Conservation (phyloP, 2,329 filamentous ascomycete genomes). For the Lasiodiplodia citricola region DNA sequence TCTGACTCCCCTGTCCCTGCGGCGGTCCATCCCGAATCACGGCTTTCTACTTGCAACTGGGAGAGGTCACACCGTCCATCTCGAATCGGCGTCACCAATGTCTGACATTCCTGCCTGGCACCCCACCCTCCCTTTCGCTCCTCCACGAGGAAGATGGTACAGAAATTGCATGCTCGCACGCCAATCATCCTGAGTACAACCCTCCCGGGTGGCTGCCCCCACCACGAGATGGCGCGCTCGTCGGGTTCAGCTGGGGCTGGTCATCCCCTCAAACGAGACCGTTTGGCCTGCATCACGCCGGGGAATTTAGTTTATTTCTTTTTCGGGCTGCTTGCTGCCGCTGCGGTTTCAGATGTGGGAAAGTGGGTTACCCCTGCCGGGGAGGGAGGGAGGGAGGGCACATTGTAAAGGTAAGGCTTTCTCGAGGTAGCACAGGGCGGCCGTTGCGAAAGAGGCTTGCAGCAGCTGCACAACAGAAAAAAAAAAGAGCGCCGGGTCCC, state of each 20-base stretch:
- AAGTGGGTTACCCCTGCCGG: background rate
- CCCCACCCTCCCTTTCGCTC: background rate
- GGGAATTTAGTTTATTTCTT: constrained; percentile 11
- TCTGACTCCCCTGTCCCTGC: constrained; percentile 19
- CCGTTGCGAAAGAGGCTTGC: constrained; percentile 22
- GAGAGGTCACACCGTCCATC: background rate
- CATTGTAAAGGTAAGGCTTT: constrained; percentile 1
- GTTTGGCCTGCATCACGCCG: constrained; percentile 18
- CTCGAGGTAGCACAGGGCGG: background rate
- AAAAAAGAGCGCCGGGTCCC: background rate
- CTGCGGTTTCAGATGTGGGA: constrained; percentile 12
- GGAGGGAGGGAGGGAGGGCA: background rate
- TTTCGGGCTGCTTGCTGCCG: constrained; percentile 8
- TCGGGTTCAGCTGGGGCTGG: background rate
- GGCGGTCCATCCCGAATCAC: constrained; percentile 23
- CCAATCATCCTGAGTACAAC: background rate
- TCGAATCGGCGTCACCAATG: background rate
- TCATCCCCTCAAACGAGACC: constrained; percentile 7
- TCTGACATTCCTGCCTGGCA: background rate
- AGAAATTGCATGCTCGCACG: background rate
- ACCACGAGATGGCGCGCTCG: background rate
- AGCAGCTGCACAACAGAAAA: background rate
- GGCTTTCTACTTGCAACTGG: background rate
- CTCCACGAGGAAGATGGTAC: background rate
- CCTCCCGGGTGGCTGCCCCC: background rate